Percentiles rank a stretch among this genome's conserved stretches.
Conservation (phyloP, 495 filamentous ascomycete genomes). For the Lindgomyces ingoldianus region DNA sequence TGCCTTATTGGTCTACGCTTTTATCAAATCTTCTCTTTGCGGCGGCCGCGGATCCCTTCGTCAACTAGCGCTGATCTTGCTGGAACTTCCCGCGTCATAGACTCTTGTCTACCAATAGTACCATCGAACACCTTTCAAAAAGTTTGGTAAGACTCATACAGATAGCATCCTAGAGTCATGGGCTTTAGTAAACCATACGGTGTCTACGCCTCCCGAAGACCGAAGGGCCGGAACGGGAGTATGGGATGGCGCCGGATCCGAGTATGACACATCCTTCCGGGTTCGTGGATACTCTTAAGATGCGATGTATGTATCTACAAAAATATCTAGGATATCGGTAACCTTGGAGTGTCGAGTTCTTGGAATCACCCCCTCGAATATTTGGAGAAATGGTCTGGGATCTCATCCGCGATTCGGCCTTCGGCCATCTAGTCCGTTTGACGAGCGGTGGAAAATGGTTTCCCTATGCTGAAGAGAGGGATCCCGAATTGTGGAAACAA, state of each 20-base stretch:
- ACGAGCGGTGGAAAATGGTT: slow-evolving; percentile 35
- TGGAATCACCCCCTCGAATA: no score
- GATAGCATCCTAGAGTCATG: background rate
- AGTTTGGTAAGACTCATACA: background rate
- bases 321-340: background rate
- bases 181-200: no score
- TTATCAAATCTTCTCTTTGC: no score
- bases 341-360: background rate
- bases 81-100: background rate
- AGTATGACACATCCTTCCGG: no score
- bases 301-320: no score
- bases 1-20: no score
- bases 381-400: slow-evolving; percentile 35
- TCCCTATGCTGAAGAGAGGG: slow-evolving; percentile 41
- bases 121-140: background rate
- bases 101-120: background rate
- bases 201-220: no score
- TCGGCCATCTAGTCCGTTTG: slow-evolving; percentile 43
- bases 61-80: background rate
- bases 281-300: no score
- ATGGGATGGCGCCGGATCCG: no score
- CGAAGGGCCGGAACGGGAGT: no score
- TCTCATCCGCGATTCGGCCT: slow-evolving; percentile 45
- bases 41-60: no score
- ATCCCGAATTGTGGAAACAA: slow-evolving; percentile 41